These are phyloP conservation scores for Nidularia sp. DNA, from an alignment of 768 basidiomycete genomes.

Conservation along the genomic window DNA sequence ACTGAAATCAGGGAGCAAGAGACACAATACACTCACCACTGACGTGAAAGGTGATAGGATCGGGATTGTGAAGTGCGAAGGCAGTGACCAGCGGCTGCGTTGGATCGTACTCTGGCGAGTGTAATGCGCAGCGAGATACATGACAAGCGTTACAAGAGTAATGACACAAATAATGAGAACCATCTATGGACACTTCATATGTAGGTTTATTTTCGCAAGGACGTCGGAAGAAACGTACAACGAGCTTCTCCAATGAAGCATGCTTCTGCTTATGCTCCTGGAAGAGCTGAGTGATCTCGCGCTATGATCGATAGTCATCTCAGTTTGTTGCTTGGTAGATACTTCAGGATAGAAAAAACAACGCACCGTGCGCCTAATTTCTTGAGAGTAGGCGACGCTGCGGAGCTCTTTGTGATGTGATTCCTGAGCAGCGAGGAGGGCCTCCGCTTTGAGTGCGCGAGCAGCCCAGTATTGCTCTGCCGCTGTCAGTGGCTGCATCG, in stretches of 20 bases:
- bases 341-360: not conserved
- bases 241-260: constrained; percentile 41
- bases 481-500: constrained; percentile 15
- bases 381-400: constrained; percentile 33
- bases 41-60: constrained; percentile 77
- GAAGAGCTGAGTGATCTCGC: constrained; percentile 33
- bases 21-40: constrained; percentile 44
- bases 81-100: constrained; percentile 23
- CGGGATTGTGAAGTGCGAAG: constrained; percentile 73
- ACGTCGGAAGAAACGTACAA: constrained; percentile 19
- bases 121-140: constrained; percentile 26
- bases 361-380: constrained; percentile 44
- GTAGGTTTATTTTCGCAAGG: not conserved
- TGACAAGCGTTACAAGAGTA: constrained; percentile 28
- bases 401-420: constrained; percentile 47
- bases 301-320: constrained; percentile 24
- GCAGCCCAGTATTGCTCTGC: constrained; percentile 65
- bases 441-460: constrained; percentile 63
- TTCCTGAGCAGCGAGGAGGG: constrained; percentile 44
- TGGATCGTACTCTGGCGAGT: constrained; percentile 14
- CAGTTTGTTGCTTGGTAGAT: no score
- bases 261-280: constrained; percentile 44
- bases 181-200: constrained; percentile 15
- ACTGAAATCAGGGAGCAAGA: no score
- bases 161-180: constrained; percentile 28